Evolutionary conservation across 345 rosid species (phyloP), one percentile per base, ranked within the genome.

Genomic region (Eucalyptus cloeziana): DNA sequence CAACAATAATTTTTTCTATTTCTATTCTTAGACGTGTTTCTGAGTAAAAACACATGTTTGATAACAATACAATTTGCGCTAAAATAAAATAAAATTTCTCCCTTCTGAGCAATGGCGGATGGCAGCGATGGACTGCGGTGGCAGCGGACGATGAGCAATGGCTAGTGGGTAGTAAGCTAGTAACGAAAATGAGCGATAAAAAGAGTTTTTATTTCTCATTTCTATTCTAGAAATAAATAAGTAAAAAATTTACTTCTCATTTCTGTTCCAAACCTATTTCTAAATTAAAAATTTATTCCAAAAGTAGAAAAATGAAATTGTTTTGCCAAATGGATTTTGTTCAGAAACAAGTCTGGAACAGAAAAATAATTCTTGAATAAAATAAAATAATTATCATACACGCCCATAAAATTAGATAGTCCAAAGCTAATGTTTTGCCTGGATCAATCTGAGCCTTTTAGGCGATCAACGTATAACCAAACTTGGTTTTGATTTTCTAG

Each of bases 41-140:
- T 0, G 0, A 52, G 58, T 52, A 52, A 52, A 52, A 52, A 7
- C 8, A 52, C 25, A 8, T 1, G 58, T 0, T 52, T 0, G 58
- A 52, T 52, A 52, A 52, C 0, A 52, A 52, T 52, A 52, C 2
- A 52, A 19, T 52, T 0, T 52, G 1, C 21, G 5, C 0, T 52
- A 21, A 4, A 52, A 52, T 52, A 7, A 52, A 21, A 21, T 52
- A 21, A 52, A 21, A 52, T 52, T 14, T 50, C 10, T 21, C 58
- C 58, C 25, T 1, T 52, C 0, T 3, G 0, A 52, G 25, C 8
- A 5, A 52, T 0, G 0, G 5, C 8, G 25, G 25, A 21, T 8
- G 5, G 58, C 0, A 5, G 8, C 5, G 4, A 1, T 0, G 8
- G 8, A 52, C 0, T 0, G 1, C 58, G 0, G 8, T 52, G 58